These are phyloP conservation scores for Ilyonectria destructans DNA, from an alignment of 2,329 filamentous ascomycete genomes.

Conservation along the genomic window DNA sequence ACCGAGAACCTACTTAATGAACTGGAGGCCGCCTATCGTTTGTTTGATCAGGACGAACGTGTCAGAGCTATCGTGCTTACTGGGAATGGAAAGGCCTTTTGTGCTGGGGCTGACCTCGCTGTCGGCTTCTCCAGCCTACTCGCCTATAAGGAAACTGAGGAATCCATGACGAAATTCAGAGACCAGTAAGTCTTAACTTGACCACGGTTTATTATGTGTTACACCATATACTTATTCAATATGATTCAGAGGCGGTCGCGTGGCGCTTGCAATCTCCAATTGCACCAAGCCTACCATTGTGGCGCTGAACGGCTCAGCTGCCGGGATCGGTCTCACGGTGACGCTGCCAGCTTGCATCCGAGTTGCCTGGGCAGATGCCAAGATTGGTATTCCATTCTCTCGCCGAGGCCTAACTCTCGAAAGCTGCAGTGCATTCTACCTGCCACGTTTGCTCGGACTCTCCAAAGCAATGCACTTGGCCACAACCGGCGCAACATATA, in stretches of 20 bases:
- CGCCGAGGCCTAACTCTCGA: conserved; percentile 24
- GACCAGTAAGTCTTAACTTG: conserved; percentile 13
- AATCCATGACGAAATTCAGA: conserved; percentile 14
- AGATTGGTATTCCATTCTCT: conserved; percentile 22
- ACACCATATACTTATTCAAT: neutral
- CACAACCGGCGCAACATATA: conserved; percentile 18
- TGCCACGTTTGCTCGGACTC: conserved; percentile 23
- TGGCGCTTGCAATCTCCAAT: conserved; percentile 20
- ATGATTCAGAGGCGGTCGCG: conserved; percentile 6
- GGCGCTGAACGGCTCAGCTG: conserved; percentile 32
- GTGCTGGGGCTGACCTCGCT: conserved; percentile 73
- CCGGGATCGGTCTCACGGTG: conserved; percentile 29
- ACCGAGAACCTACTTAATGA: conserved; percentile 60
- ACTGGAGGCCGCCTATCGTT: conserved; percentile 62
- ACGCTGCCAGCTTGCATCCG: conserved; percentile 30
- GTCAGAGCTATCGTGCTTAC: conserved; percentile 74
- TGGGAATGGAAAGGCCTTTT: conserved; percentile 74
- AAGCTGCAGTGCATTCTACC: conserved; percentile 30
- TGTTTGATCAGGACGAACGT: conserved; percentile 72
- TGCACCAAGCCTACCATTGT: conserved; percentile 32
- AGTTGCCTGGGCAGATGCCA: conserved; percentile 27
- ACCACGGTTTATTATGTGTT: neutral
- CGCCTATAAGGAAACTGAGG: conserved; percentile 23
- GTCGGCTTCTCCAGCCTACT: conserved; percentile 22
- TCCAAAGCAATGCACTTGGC: conserved; percentile 28